Percentiles rank a stretch among this genome's conserved stretches.
phyloP scores from a whole-genome alignment of 2,329 filamentous ascomycete species.

The Tricladium varicosporioides region DNA sequence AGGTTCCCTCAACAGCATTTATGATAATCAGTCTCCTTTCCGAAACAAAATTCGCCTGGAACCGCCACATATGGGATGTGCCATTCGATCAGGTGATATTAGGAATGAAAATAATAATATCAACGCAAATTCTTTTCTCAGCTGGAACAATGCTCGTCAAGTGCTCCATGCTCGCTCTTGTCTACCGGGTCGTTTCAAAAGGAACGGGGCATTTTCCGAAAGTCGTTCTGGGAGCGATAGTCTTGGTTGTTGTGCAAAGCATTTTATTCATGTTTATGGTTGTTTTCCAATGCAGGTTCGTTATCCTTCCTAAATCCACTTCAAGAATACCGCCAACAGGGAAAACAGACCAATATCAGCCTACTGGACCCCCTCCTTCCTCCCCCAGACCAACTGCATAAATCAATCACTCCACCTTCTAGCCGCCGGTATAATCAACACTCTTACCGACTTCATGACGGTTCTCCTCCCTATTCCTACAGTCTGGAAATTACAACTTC shows the following conservation, averaged over 20 bases:
- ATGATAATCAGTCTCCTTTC: conserved; percentile 34
- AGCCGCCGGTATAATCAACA: conserved; percentile 56
- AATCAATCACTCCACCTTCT: conserved; percentile 51
- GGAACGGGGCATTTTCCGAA: conserved; percentile 33
- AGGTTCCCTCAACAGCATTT: conserved; percentile 38
- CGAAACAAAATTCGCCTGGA: conserved; percentile 36
- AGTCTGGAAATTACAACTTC: conserved; percentile 44
- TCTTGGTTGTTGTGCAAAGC: conserved; percentile 33
- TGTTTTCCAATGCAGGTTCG: conserved; percentile 41
- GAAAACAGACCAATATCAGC: conserved; percentile 35
- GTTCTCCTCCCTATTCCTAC: conserved; percentile 49
- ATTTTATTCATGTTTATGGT: conserved; percentile 35
- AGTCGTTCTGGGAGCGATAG: conserved; percentile 30
- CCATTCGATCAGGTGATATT: conserved; percentile 29
- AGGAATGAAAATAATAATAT: conserved; percentile 37
- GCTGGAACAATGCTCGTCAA: conserved; percentile 37
- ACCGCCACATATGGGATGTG: conserved; percentile 43
- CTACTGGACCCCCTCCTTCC: conserved; percentile 37
- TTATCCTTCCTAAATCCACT: conserved; percentile 3
- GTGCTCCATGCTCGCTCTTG: conserved; percentile 34
- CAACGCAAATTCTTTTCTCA: conserved; percentile 38
- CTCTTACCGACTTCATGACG: conserved; percentile 54
- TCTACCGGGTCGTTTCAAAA: conserved; percentile 37
- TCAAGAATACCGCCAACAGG: not conserved
- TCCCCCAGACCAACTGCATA: conserved; percentile 39